These are phyloP conservation scores for Jacaranda mimosifolia DNA, from an alignment of 257 asterid genomes.

Conservation along the genomic window DNA sequence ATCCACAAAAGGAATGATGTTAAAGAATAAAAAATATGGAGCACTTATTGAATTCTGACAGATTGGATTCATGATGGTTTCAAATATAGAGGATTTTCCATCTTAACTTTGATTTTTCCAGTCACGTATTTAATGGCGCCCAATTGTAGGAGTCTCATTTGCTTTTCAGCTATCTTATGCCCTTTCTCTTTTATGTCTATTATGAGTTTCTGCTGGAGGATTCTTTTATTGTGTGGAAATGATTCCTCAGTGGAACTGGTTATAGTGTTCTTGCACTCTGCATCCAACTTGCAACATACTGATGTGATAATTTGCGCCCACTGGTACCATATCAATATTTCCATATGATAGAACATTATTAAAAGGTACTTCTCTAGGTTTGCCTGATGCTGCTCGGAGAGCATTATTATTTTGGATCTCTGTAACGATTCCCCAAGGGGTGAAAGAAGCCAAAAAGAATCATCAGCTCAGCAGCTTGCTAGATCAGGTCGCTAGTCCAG, in stretches of 20 bases:
- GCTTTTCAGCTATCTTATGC: conserved; percentile 3
- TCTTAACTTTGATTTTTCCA: conserved; percentile 12
- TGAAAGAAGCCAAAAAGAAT: conserved; percentile 44
- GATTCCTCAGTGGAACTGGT: neutral
- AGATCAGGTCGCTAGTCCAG: conserved; percentile 57
- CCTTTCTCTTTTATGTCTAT: conserved; percentile 9
- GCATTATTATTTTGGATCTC: conserved; percentile 39
- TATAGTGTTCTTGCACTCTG: neutral
- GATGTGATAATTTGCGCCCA: neutral
- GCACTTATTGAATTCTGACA: neutral
- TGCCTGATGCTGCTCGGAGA: conserved; percentile 42
- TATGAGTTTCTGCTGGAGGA: neutral
- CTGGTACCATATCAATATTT: conserved; percentile 22
- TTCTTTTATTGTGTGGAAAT: neutral
- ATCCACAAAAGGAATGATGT: conserved; percentile 21
- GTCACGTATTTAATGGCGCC: conserved; percentile 16
- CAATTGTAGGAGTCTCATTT: conserved; percentile 14
- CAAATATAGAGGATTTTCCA: conserved; percentile 3
- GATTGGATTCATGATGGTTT: conserved; percentile 7
- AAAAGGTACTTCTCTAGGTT: conserved; percentile 39
- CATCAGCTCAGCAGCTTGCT: conserved; percentile 44
- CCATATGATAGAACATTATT: conserved; percentile 40
- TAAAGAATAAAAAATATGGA: neutral
- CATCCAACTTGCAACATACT: neutral
- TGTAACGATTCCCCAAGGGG: conserved; percentile 42